phyloP scores from a whole-genome alignment of 2,329 filamentous ascomycete genomes.

The Chrysoporthe deuterocubensis region DNA sequence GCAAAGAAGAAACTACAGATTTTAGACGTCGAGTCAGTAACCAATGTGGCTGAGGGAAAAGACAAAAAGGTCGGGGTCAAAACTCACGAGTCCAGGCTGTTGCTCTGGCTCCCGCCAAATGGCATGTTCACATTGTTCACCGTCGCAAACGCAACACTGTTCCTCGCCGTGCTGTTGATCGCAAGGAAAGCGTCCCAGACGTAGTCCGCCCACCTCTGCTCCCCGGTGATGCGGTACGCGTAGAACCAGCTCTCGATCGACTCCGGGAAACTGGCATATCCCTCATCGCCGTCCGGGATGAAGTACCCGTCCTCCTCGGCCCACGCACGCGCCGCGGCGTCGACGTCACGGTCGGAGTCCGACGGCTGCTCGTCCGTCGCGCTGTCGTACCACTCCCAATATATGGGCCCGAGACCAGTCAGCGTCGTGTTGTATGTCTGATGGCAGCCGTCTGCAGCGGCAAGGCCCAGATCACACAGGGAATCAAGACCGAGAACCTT shows the following conservation, averaged over 20 bases:
- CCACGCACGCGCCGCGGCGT: constrained; percentile 16
- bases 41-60: not conserved
- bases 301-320: constrained; percentile 20
- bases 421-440: constrained; percentile 24
- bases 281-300: constrained; percentile 18
- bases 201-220: constrained; percentile 21
- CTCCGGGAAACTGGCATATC: constrained; percentile 18
- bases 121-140: constrained; percentile 23
- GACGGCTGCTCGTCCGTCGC: constrained; percentile 16
- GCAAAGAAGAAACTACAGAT: constrained; percentile 17
- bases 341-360: constrained; percentile 14
- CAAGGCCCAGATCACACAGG: constrained; percentile 17
- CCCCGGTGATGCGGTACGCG: constrained; percentile 21
- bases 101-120: constrained; percentile 21
- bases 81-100: constrained; percentile 19
- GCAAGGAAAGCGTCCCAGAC: constrained; percentile 19
- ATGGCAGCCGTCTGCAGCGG: constrained; percentile 20
- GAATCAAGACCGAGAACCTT: constrained; percentile 12
- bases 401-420: constrained; percentile 15
- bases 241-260: constrained; percentile 24
- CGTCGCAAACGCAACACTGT: constrained; percentile 18
- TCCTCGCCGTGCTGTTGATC: constrained; percentile 21
- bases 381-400: constrained; percentile 21
- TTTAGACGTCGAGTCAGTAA: not conserved
- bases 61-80: no score